A percentile compares a stretch with the other conserved stretches of the same genome.
Evolutionary conservation across 805 yeast species (phyloP).

Genomic region (Blastobotrys parvus): DNA sequence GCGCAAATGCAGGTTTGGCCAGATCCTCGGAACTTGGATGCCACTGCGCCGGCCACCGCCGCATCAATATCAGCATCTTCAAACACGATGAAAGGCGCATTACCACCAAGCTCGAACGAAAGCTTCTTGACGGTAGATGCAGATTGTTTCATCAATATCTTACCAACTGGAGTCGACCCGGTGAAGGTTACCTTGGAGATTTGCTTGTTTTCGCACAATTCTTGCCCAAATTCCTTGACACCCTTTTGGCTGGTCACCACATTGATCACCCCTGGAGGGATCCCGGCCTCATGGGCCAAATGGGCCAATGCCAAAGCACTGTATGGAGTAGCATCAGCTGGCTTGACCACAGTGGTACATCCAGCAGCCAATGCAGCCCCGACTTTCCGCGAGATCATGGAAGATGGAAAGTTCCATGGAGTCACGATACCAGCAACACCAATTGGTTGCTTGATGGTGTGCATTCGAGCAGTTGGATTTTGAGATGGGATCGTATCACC

Average conservation of each 20-base stretch:
- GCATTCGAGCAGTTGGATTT: constrained; percentile 38
- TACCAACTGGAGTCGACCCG: constrained; percentile 72
- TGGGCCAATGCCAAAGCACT: constrained; percentile 61
- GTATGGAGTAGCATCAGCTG: constrained; percentile 69
- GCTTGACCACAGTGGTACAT: constrained; percentile 68
- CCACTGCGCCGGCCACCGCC: constrained; percentile 60
- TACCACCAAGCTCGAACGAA: constrained; percentile 73
- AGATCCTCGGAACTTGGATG: constrained; percentile 64
- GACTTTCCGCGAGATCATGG: constrained; percentile 66
- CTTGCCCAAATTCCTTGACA: constrained; percentile 39
- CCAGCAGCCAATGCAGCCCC: constrained; percentile 79
- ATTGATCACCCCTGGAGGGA: constrained; percentile 64
- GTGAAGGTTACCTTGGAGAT: constrained; percentile 68
- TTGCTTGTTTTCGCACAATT: constrained; percentile 46
- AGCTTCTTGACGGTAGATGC: constrained; percentile 57
- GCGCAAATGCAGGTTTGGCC: constrained; percentile 86
- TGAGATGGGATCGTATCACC: constrained; percentile 62
- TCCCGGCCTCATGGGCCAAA: constrained; percentile 57
- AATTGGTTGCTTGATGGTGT: constrained; percentile 62
- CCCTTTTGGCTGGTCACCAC: constrained; percentile 39
- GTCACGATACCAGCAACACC: constrained; percentile 75
- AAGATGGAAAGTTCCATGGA: constrained; percentile 81
- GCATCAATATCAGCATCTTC: constrained; percentile 63
- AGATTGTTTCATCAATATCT: constrained; percentile 55
- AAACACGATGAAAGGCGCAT: constrained; percentile 72